phyloP scores from a whole-genome alignment of 495 filamentous ascomycete species.

The Apodospora peruviana region DNA sequence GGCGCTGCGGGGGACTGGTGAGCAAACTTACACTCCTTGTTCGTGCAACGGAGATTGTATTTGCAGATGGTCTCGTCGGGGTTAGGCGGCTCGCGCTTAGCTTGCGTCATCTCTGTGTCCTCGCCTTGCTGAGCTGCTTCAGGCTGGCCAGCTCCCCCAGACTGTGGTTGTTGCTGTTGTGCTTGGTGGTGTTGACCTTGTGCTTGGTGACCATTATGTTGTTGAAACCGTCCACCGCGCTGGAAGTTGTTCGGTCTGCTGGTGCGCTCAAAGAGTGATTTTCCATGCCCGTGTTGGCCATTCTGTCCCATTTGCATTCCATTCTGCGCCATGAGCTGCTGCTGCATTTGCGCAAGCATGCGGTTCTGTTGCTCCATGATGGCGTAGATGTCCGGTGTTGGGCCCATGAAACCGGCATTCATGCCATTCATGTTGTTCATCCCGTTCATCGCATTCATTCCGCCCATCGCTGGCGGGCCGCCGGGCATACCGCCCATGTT shows the following conservation, averaged over 20 bases:
- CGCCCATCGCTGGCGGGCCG: slow-evolving; percentile 23
- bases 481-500: slow-evolving; percentile 32
- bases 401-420: slow-evolving; percentile 26
- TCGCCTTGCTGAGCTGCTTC: slow-evolving; percentile 29
- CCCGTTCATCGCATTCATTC: slow-evolving; percentile 31
- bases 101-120: slow-evolving; percentile 49
- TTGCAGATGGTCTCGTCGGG: slow-evolving; percentile 68
- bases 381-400: slow-evolving; percentile 70
- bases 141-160: slow-evolving; percentile 18
- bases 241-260: slow-evolving; percentile 28
- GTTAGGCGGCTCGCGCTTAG: slow-evolving; percentile 40
- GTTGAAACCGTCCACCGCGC: slow-evolving; percentile 32
- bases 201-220: slow-evolving; percentile 22
- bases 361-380: slow-evolving; percentile 87
- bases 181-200: slow-evolving; percentile 15
- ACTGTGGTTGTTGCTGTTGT: not conserved
- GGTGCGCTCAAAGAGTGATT: slow-evolving; percentile 73
- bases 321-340: slow-evolving; percentile 62
- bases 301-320: slow-evolving; percentile 32
- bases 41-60: slow-evolving; percentile 82
- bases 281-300: slow-evolving; percentile 39
- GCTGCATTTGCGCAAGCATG: slow-evolving; percentile 65
- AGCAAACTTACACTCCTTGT: slow-evolving; percentile 83
- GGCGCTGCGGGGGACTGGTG: slow-evolving; percentile 92
- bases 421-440: slow-evolving; percentile 38